Conservation (phyloP, 306 rosid genomes). For the Cucurbita maxima region DNA sequence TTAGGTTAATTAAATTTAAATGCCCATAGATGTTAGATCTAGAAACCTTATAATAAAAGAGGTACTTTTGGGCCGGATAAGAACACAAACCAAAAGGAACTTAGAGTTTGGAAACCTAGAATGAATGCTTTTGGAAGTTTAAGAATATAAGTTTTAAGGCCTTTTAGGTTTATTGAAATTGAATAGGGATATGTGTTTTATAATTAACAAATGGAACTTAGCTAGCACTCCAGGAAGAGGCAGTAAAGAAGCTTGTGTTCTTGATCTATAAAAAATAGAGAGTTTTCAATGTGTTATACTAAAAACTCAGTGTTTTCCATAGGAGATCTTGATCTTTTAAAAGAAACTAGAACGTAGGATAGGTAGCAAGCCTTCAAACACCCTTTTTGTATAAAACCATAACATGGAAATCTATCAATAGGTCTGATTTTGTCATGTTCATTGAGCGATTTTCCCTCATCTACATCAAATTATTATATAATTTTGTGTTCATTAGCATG, state of each 20-base stretch:
- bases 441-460: neutral
- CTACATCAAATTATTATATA: neutral
- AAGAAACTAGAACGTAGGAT: neutral
- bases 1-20: neutral
- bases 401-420: neutral
- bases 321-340: neutral
- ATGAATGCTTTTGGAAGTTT: neutral
- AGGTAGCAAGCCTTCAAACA: neutral
- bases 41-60: neutral
- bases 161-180: neutral
- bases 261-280: neutral
- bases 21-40: neutral
- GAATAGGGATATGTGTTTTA: neutral
- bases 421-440: neutral
- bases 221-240: neutral
- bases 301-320: neutral
- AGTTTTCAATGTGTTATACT: neutral
- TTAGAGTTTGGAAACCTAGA: neutral
- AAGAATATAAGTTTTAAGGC: neutral
- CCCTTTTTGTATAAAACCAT: neutral
- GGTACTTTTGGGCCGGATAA: neutral
- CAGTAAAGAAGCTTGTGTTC: neutral
- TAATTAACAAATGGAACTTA: neutral
- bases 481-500: neutral
- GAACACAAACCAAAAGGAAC: neutral